A percentile compares a stretch with the other conserved stretches of the same genome.
phyloP scores from a whole-genome alignment of 441 rosid genomes.

The Biscutella laevigata region DNA sequence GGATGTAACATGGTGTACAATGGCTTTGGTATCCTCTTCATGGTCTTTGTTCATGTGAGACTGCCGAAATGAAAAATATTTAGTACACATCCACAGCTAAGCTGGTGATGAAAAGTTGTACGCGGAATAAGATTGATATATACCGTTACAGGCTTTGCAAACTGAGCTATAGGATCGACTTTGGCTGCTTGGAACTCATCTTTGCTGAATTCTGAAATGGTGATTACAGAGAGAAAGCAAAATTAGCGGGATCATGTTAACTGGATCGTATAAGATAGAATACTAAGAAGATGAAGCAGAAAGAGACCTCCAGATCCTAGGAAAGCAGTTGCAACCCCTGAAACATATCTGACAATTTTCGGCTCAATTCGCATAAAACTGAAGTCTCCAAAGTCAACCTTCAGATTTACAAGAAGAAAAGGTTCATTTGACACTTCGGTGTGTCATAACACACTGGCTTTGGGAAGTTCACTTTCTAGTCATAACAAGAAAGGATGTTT shows the following conservation, averaged over 20 bases:
- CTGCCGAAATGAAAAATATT: slow-evolving; percentile 28
- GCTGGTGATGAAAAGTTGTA: neutral
- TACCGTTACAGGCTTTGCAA: slow-evolving; percentile 80
- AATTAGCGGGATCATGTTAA: neutral
- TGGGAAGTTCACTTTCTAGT: neutral
- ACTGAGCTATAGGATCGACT: slow-evolving; percentile 74
- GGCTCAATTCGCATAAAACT: slow-evolving; percentile 71
- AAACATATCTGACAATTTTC: slow-evolving; percentile 64
- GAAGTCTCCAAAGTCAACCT: slow-evolving; percentile 96
- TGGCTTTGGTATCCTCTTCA: slow-evolving; percentile 67
- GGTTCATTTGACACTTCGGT: neutral
- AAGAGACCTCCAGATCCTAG: slow-evolving; percentile 81
- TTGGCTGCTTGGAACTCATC: slow-evolving; percentile 60
- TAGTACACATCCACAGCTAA: slow-evolving; percentile 1
- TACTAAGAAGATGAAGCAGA: slow-evolving; percentile 8
- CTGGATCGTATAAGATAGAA: neutral
- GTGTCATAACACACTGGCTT: neutral
- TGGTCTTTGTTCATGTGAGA: slow-evolving; percentile 94
- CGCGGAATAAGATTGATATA: neutral
- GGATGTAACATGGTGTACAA: slow-evolving; percentile 60
- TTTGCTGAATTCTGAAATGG: slow-evolving; percentile 53
- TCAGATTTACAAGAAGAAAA: slow-evolving; percentile 9
- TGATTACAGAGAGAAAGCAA: neutral
- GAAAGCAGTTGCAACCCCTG: slow-evolving; percentile 82
- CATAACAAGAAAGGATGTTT: slow-evolving; percentile 19